Base-by-base conservation (phyloP, 2,329 filamentous ascomycete species). In the Diaporthe aspalathi region DNA sequence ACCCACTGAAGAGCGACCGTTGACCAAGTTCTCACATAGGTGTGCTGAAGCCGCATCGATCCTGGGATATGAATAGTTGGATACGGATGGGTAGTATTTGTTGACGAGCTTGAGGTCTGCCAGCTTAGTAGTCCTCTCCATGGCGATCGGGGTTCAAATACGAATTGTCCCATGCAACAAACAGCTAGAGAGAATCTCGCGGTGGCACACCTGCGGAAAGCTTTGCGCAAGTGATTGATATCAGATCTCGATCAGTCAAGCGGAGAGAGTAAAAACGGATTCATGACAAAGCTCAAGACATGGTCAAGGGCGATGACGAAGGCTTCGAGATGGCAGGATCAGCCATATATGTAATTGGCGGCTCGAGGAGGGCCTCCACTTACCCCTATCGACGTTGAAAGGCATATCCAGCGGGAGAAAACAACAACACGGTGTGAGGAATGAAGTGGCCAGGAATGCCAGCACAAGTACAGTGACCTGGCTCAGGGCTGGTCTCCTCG, bases 401-500 rank as follows among this genome's bases (percentile, higher is more conserved):
- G 45, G 65, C 43, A 50, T 54, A 40, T 24, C 12, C 53, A 38
- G 35, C 20, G 29, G 50, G 52, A 16, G 57, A 70, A 67, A 57
- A 73, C 65, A 73, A 71, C 63, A 71, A 73, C 72, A 73, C 69
- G 66, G 70, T 65, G 69, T 60, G 65, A 71, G 72, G 69, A 73
- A 73, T 73, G 72, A 35, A 68, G 52, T 40, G 17, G 35, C 43
- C 22, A 71, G 72, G 72, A 73, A 73, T 73, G 72, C 43, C 50
- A n/a, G 38, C 29, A 32, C 11, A 50, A 60, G 67, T 49, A 57
- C 24, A 38, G 67, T 68, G 67, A 68, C 67, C 16, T 68, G 43
- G n/a, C 2, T 12, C n/a, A 24, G 22, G 47, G 54, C 43, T 32
- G 7, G 29, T 50, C 22, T 50, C 24, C 22, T 16, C 14, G 53